Evolutionary conservation across 192 early-diverging fungal species (phyloP).

Genomic region (Coemansia sp.): DNA sequence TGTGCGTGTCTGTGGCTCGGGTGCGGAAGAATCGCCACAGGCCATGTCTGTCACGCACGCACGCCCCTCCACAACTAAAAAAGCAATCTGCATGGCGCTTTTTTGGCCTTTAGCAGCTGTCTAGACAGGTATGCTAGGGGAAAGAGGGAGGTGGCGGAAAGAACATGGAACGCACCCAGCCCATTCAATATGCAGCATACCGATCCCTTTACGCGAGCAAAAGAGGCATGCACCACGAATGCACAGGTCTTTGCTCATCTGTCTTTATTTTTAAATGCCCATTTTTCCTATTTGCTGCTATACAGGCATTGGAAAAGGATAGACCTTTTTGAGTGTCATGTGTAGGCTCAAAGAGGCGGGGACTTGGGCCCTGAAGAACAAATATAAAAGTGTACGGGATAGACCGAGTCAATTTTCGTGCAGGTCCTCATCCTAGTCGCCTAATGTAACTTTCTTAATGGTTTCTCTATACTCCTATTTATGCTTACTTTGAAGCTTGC

Average conservation of each 20-base stretch:
- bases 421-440: background rate
- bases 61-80: background rate
- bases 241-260: background rate
- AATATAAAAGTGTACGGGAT: background rate
- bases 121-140: background rate
- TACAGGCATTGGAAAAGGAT: background rate
- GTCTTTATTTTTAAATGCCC: background rate
- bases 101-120: background rate
- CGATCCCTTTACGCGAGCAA: background rate
- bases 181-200: background rate
- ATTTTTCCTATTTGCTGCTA: background rate
- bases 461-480: background rate
- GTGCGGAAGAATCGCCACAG: conserved; percentile 2
- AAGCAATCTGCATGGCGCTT: background rate
- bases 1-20: background rate
- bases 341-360: background rate
- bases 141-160: background rate
- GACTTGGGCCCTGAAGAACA: background rate
- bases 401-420: background rate
- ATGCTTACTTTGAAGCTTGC: background rate
- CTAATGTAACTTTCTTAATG: background rate
- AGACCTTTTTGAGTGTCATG: background rate
- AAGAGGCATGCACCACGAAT: conserved; percentile 2
- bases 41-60: background rate
- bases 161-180: background rate